These are phyloP conservation scores for Alternaria arborescens DNA, from an alignment of 2,329 filamentous ascomycete species.

Conservation along the genomic window DNA sequence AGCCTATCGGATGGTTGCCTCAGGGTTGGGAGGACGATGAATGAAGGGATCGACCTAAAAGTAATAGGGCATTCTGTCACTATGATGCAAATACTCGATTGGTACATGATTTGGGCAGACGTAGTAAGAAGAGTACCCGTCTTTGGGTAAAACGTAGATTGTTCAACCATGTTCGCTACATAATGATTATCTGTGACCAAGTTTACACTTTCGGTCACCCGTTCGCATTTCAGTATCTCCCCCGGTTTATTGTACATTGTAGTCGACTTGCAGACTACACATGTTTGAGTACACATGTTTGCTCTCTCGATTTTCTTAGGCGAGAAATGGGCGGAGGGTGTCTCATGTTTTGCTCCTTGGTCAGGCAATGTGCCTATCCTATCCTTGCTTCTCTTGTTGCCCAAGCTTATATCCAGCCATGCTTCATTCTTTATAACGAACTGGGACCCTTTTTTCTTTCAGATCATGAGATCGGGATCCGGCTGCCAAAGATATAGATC, in stretches of 20 bases:
- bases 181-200: not conserved
- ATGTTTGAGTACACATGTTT: not conserved
- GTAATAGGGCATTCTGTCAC: not conserved
- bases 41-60: slow-evolving; percentile 6
- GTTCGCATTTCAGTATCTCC: not conserved
- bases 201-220: not conserved
- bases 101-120: not conserved
- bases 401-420: not conserved
- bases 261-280: not conserved
- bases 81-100: not conserved
- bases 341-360: not conserved
- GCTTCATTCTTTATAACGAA: not conserved
- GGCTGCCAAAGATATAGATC: slow-evolving; percentile 66
- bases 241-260: not conserved
- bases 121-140: not conserved
- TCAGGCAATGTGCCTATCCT: not conserved
- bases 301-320: not conserved
- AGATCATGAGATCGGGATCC: slow-evolving; percentile 54
- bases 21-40: slow-evolving; percentile 39
- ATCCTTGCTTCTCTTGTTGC: not conserved
- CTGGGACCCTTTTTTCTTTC: slow-evolving; percentile 18
- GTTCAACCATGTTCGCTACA: not conserved
- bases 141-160: not conserved
- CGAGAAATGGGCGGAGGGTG: not conserved
- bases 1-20: slow-evolving; percentile 43